Evolutionary conservation across 75 land plant genomes (phyloP).

Genomic region (Azolla pinnata): DNA sequence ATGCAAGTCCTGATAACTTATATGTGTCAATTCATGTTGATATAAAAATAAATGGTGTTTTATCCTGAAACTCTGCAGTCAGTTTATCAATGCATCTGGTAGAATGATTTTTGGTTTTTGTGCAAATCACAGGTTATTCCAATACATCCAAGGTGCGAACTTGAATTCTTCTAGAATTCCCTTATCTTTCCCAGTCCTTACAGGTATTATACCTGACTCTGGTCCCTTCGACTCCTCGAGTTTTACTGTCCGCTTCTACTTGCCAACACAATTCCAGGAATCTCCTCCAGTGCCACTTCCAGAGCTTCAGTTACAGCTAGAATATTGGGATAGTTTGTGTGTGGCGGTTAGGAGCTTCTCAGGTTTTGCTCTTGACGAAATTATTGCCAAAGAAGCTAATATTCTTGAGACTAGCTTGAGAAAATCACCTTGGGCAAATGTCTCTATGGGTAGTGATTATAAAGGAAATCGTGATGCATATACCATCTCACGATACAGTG

Average conservation of each 20-base stretch:
- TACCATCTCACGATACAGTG: conserved; percentile 70
- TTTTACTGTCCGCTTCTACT: conserved; percentile 49
- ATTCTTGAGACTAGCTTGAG: conserved; percentile 53
- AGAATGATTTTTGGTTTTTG: no score
- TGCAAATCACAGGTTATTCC: conserved; percentile 82
- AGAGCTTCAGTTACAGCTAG: conserved; percentile 48
- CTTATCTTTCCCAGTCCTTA: conserved; percentile 73
- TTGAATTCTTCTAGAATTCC: conserved; percentile 54
- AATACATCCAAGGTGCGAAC: conserved; percentile 83
- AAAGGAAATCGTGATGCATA: conserved; percentile 39
- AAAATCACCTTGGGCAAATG: conserved; percentile 52
- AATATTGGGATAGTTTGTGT: conserved; percentile 41
- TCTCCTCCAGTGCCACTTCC: conserved; percentile 64
- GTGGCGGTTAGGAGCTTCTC: conserved; percentile 73
- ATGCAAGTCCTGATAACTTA: no score
- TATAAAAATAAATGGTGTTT: no score
- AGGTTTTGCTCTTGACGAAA: conserved; percentile 69
- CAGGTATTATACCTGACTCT: conserved; percentile 65
- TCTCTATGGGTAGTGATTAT: conserved; percentile 15
- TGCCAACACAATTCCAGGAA: conserved; percentile 59
- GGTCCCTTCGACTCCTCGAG: conserved; percentile 75
- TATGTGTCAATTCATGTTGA: no score
- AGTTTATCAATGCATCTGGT: no score
- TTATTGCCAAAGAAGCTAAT: conserved; percentile 56
- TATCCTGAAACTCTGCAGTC: no score